Conservation (phyloP, 352 stramenopile genomes). For the Globisporangium radiosum region DNA sequence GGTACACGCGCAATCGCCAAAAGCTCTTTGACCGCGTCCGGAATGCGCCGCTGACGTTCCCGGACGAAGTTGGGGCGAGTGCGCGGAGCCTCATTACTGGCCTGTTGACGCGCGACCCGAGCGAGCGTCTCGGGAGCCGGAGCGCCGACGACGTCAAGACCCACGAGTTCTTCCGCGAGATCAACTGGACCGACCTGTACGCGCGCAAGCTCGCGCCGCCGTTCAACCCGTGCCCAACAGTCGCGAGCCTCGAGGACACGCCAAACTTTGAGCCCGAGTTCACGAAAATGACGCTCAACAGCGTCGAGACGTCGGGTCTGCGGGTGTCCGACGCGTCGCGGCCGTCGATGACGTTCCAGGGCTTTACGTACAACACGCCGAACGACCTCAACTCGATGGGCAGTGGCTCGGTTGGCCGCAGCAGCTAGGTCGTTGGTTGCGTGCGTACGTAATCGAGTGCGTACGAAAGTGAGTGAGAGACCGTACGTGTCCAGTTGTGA, state of each 20-base stretch:
- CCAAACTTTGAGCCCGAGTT: conserved; percentile 90
- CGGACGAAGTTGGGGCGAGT: conserved; percentile 66
- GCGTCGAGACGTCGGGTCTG: conserved; percentile 63
- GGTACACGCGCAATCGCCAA: conserved; percentile 91
- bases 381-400: conserved; percentile 78
- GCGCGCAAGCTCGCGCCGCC: conserved; percentile 76
- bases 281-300: conserved; percentile 88
- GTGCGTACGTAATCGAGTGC: not conserved
- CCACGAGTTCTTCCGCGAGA: conserved; percentile 76
- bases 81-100: conserved; percentile 79
- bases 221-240: conserved; percentile 78
- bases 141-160: conserved; percentile 81
- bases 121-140: conserved; percentile 67
- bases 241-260: conserved; percentile 59
- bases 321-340: conserved; percentile 72
- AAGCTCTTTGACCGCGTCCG: conserved; percentile 90
- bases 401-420: conserved; percentile 39
- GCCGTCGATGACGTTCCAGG: conserved; percentile 85
- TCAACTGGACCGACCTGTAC: conserved; percentile 82
- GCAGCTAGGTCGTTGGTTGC: conserved; percentile 25
- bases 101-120: conserved; percentile 76
- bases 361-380: conserved; percentile 87
- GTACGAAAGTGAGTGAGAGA: not conserved
- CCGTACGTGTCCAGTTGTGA: not conserved
- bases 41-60: conserved; percentile 84